Base-by-base conservation (phyloP, 352 stramenopile species). In the Phytopythium montanum region DNA sequence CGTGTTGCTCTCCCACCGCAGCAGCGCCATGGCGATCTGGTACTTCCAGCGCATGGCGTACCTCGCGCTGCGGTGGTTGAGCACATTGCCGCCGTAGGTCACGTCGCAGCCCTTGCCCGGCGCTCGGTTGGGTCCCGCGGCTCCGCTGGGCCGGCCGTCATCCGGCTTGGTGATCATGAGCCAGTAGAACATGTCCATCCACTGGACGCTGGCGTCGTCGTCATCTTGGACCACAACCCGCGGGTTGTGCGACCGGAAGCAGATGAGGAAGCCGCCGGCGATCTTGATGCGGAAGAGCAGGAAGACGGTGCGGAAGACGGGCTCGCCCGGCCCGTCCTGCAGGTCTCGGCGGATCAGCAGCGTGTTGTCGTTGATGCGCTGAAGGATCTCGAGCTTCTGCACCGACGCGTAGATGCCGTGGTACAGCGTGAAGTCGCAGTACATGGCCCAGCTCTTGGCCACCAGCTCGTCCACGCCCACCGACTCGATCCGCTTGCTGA, bases 181-280 rank as follows among this genome's bases (percentile, higher is more conserved):
- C 82, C 82, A 92, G 69, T 87, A 87, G 29, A 83, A 88, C 75
- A 87, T 88, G 23, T 90, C 79, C 76, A 92, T 85, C 82, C 79
- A 90, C 65, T 88, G 76, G 41, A 90, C 76, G 42, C 75, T 84
- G 23, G 73, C 72, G 36, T 87, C 72, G 61, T 86, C 72, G 61
- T 87, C 72, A 55, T 86, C 72, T 52, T 79, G 59, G 13, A 70
- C 68, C 42, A 72, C 85, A 31, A 90, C 70, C 0, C 59, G 53
- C 18, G 82, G 80, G 61, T 92, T 88, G 57, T 87, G 73, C 21
- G 82, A 88, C 14, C 75, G 70, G 67, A 88, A 87, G 60, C 79
- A 88, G 53, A 92, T 86, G 55, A 92, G 66, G 59, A 82, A 88
- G 6, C 79, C 77, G 28, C 81, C 76, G 29, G 76, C 49, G 46